Percentiles rank a stretch among this genome's conserved stretches.
phyloP scores from a whole-genome alignment of 495 filamentous ascomycete species.

The Lophiostoma macrostomum region DNA sequence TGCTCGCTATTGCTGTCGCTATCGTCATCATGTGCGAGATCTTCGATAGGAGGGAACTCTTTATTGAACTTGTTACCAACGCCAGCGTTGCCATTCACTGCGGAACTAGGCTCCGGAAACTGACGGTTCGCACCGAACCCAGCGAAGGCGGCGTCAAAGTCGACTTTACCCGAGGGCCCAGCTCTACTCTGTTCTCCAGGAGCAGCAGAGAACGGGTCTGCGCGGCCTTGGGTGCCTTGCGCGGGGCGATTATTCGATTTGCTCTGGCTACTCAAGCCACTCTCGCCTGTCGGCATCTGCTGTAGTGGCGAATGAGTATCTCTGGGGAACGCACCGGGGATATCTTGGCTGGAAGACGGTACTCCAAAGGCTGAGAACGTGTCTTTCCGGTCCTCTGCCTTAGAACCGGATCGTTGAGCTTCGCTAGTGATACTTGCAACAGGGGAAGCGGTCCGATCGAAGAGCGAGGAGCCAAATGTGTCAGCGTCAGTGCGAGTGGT shows the following conservation, averaged over 20 bases:
- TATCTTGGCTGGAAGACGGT: conserved; percentile 38
- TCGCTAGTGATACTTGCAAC: conserved; percentile 36
- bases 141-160: conserved; percentile 73
- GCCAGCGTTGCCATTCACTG: conserved; percentile 17
- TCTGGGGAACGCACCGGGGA: conserved; percentile 59
- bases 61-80: conserved; percentile 48
- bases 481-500: conserved; percentile 34
- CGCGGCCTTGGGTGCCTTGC: conserved; percentile 25
- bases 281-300: conserved; percentile 52
- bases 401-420: conserved; percentile 28
- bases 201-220: conserved; percentile 52
- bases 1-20: conserved; percentile 72
- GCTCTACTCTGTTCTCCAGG: conserved; percentile 54
- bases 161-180: conserved; percentile 58
- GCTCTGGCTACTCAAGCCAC: conserved; percentile 43
- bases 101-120: conserved; percentile 30
- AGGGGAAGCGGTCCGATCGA: conserved; percentile 35
- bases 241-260: conserved; percentile 37
- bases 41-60: conserved; percentile 95
- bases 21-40: conserved; percentile 73
- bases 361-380: conserved; percentile 35
- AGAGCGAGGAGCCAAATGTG: conserved; percentile 18
- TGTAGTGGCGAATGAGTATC: conserved; percentile 47
- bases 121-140: conserved; percentile 51
- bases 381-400: conserved; percentile 36